Evolutionary conservation across 441 rosid genomes (phyloP), one percentile per base, ranked within the genome.

Genomic region (Raphanus hybrid): DNA sequence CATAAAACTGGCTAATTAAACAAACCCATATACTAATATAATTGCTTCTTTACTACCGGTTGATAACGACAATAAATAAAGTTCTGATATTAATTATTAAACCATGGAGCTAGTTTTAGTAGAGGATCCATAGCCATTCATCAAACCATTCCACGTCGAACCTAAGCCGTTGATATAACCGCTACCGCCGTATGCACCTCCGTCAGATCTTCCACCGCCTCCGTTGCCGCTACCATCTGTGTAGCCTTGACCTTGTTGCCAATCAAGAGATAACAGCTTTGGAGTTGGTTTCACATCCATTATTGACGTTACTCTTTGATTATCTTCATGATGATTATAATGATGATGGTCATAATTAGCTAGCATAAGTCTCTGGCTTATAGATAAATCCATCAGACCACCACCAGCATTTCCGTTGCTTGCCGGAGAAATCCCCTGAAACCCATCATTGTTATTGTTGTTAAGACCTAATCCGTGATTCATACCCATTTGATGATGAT

Each of bases 271-370:
- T 78, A 91, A 76, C 52, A 89, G 77, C 84, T 86, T 88, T 9
- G 94, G 63, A 77, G 83, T 90, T 18, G 97, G 97, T 80, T 93
- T 93, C 83, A 89, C 92, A 71, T 93, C 97, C 23, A 84, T 74
- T 14, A 83, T 67, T 75, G 82, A 35, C 23, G 76, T 65, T 15
- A 69, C 57, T 23, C 72, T 80, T 64, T 84, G 92, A 29, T 85
- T 76, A 70, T 83, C 77, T 57, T 79, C 82, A 55, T 64, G 64
- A 23, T 79, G 66, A 11, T 57, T 67, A n/a, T 78, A 67, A 35
- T 72, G 64, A 2, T 71, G 77, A 9, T 74, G 57, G 54, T 85
- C 88, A 66, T 87, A 91, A 58, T 64, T 64, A 8, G 94, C 89
- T 32, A 88, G 75, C 91, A 87, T 89, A 43, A 87, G 58, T 84